Evolutionary conservation across 495 filamentous ascomycete species (phyloP).

Genomic region (Penicillium canescens): DNA sequence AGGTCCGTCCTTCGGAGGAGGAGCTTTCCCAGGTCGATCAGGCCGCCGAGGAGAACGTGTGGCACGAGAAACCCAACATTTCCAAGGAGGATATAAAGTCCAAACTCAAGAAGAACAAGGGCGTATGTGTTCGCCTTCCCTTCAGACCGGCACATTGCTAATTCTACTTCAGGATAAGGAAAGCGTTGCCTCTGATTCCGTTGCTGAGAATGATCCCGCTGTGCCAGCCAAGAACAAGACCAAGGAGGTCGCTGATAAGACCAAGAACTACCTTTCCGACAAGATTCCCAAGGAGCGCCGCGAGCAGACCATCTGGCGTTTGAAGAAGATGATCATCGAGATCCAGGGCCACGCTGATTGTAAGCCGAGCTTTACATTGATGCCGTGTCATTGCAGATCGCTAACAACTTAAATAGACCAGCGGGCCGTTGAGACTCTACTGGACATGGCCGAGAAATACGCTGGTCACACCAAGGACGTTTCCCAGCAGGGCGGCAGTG

Average conservation of each 20-base stretch:
- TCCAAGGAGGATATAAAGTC: constrained; percentile 68
- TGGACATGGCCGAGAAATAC: constrained; percentile 84
- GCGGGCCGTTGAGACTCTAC: constrained; percentile 80
- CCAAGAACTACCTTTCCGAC: constrained; percentile 69
- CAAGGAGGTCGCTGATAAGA: constrained; percentile 41
- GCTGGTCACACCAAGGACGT: constrained; percentile 68
- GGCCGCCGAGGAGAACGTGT: constrained; percentile 84
- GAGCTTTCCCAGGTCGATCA: constrained; percentile 74
- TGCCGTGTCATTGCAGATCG: not conserved
- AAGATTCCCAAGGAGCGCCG: constrained; percentile 95
- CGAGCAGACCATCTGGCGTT: constrained; percentile 85
- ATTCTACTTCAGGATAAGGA: constrained; percentile 20
- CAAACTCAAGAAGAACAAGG: constrained; percentile 67
- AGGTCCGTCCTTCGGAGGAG: constrained; percentile 77
- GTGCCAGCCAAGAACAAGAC: constrained; percentile 25
- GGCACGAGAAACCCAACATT: constrained; percentile 87
- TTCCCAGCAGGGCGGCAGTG: constrained; percentile 59
- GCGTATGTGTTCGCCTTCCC: constrained; percentile 27
- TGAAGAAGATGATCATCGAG: constrained; percentile 98
- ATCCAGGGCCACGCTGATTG: constrained; percentile 91
- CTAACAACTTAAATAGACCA: constrained; percentile 54
- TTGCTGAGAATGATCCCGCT: constrained; percentile 13
- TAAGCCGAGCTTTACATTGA: constrained; percentile 32
- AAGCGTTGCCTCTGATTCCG: constrained; percentile 8
- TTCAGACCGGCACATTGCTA: not conserved